Conservation (phyloP, 768 basidiomycete genomes). For the Lentinula edodes region DNA sequence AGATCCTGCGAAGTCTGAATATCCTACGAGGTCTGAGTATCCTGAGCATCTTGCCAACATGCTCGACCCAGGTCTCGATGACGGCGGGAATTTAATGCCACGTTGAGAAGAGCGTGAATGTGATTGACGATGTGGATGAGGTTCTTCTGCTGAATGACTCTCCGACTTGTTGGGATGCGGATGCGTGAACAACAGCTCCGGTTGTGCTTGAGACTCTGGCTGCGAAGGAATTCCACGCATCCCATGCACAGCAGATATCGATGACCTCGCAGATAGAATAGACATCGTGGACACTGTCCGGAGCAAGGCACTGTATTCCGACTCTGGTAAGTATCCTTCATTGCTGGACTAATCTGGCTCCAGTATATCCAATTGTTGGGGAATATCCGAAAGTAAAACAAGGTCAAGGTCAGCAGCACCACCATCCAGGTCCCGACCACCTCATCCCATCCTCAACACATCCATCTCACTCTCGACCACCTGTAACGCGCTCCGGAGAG, state of each 20-base stretch:
- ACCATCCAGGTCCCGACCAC: neutral
- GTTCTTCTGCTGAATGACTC: neutral
- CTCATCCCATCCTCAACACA: conserved; percentile 41
- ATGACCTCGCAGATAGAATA: neutral
- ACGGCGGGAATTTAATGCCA: neutral
- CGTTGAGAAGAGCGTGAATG: neutral
- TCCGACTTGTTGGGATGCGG: no score
- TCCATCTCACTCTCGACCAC: conserved; percentile 58
- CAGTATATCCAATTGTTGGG: neutral
- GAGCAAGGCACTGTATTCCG: neutral
- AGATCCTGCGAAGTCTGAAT: no score
- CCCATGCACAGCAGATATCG: neutral
- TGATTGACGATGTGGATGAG: neutral
- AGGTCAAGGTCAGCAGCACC: conserved; percentile 28
- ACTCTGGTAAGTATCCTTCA: neutral
- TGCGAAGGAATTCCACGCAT: neutral
- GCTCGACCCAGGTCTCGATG: neutral
- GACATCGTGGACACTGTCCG: neutral
- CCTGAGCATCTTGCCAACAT: no score
- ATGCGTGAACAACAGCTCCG: neutral
- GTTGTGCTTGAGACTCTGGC: no score
- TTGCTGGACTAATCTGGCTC: neutral
- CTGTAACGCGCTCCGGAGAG: conserved; percentile 41
- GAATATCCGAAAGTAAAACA: neutral
- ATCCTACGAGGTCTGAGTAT: no score